Base-by-base conservation (phyloP, 306 rosid genomes). In the Begonia fuchsioides region DNA sequence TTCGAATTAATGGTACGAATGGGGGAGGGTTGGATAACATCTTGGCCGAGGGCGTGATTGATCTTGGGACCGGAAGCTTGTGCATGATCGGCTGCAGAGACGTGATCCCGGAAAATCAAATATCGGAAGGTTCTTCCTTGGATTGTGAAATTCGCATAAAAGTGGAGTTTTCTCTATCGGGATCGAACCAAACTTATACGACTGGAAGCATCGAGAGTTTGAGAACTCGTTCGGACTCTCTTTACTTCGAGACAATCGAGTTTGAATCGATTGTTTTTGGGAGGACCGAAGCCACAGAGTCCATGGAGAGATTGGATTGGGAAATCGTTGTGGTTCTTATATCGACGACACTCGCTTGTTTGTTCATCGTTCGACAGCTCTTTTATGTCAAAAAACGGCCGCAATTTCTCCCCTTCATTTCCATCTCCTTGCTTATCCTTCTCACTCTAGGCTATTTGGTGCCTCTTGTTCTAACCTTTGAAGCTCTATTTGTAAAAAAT, bases 21-120 rank as follows among this genome's bases (percentile, higher is more conserved):
- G 51, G 11, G 26, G 2, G 2, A 51, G 46, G 56, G 10, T 58
- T 51, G 3, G 3, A 1, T 39, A 53, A 53, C 10, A 66, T 79
- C 47, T 54, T 55, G 16, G 86, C 82, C 1, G 88, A 83, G 65
- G 90, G 94, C 58, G 18, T 55, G 10, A 79, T 79, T 72, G 73
- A 79, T 69, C 54, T 65, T 12, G 44, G 60, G 57, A 18, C 69
- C 13, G 94, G 90, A 67, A 69, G 26, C 48, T 64, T 83, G 67
- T 84, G 94, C 39, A 77, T 80, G 94, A 58, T 72, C 10, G 94
- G 86, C 54, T 84, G 83, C 67, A 60, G 79, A 12, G 47, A 58
- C 26, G 39, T 63, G 46, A 46, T 14, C 46, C 51, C 51, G 5
- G 54, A 50, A 4, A 13, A 39, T 52, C 40, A 46, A n/a, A 49